Conservation (phyloP, 2,329 filamentous ascomycete species). For the Alternaria brassicicola region DNA sequence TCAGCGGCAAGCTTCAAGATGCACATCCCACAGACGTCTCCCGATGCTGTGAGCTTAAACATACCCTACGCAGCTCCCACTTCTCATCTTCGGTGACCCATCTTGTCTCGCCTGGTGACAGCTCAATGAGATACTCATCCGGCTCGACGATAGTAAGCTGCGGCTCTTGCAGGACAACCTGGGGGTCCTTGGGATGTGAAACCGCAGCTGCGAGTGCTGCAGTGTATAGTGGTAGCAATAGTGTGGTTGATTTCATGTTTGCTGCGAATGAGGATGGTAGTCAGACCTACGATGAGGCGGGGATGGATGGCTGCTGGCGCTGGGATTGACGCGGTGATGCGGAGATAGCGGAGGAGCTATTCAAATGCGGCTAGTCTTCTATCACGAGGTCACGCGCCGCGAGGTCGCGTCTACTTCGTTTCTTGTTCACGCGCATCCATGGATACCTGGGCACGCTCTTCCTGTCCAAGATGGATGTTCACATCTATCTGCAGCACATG, state of each 20-base stretch:
- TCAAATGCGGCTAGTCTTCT: slow-evolving; percentile 6
- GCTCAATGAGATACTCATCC: slow-evolving; percentile 70
- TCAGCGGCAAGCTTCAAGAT: slow-evolving; percentile 21
- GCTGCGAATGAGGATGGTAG: slow-evolving; percentile 4
- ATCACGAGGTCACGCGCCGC: slow-evolving; percentile 12
- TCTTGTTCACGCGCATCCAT: too few relatives aligned
- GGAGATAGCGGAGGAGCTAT: slow-evolving; percentile 13
- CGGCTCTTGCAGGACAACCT: slow-evolving; percentile 39
- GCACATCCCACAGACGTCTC: neutral
- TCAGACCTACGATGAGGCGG: neutral
- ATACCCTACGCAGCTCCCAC: slow-evolving; percentile 83
- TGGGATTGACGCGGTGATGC: slow-evolving; percentile 12
- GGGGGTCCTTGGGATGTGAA: slow-evolving; percentile 33
- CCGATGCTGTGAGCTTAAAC: slow-evolving; percentile 32
- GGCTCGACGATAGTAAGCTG: slow-evolving; percentile 36
- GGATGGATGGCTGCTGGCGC: slow-evolving; percentile 15
- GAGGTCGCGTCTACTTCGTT: neutral
- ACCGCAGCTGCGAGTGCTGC: slow-evolving; percentile 38
- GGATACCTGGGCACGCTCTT: neutral
- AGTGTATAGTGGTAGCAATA: slow-evolving; percentile 42
- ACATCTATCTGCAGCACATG: neutral
- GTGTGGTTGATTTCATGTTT: slow-evolving; percentile 44
- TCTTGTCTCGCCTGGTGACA: slow-evolving; percentile 78
- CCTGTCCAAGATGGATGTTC: neutral
- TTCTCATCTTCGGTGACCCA: slow-evolving; percentile 96